These are phyloP conservation scores for Butyriboletus loyo DNA, from an alignment of 768 basidiomycete species.

Conservation along the genomic window DNA sequence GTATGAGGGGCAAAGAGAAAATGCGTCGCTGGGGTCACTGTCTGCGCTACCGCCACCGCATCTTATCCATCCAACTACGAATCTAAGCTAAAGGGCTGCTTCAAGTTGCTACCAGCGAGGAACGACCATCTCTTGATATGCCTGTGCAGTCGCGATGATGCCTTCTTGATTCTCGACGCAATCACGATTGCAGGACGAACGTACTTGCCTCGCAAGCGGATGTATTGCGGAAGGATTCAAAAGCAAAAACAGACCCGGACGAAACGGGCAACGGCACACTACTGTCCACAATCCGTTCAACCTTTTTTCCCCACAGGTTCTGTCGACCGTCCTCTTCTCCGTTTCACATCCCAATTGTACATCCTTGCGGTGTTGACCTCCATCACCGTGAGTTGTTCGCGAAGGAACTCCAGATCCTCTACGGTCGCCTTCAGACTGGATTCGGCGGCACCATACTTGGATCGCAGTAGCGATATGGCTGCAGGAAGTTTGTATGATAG, in stretches of 20 bases:
- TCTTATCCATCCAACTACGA: too few relatives aligned
- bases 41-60: too few relatives aligned
- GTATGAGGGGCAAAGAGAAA: too few relatives aligned
- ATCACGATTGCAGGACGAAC: too few relatives aligned
- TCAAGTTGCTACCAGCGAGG: too few relatives aligned
- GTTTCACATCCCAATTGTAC: constrained; percentile 95
- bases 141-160: too few relatives aligned
- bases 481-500: constrained; percentile 83
- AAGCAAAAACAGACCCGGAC: not conserved
- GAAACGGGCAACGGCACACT: not conserved
- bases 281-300: constrained; percentile 6
- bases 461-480: constrained; percentile 69
- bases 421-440: constrained; percentile 60
- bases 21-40: too few relatives aligned
- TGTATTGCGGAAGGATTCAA: not conserved
- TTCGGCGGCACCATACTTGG: constrained; percentile 74
- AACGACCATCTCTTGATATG: too few relatives aligned
- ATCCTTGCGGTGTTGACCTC: constrained; percentile 93
- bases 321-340: constrained; percentile 56
- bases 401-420: constrained; percentile 88
- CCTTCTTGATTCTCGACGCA: too few relatives aligned
- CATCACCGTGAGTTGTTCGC: constrained; percentile 96
- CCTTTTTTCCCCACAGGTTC: constrained; percentile 22
- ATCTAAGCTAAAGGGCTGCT: too few relatives aligned
- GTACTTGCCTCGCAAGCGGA: not conserved